Conservation (phyloP, 2,329 filamentous ascomycete species). For the Paracamarosporium sp. region DNA sequence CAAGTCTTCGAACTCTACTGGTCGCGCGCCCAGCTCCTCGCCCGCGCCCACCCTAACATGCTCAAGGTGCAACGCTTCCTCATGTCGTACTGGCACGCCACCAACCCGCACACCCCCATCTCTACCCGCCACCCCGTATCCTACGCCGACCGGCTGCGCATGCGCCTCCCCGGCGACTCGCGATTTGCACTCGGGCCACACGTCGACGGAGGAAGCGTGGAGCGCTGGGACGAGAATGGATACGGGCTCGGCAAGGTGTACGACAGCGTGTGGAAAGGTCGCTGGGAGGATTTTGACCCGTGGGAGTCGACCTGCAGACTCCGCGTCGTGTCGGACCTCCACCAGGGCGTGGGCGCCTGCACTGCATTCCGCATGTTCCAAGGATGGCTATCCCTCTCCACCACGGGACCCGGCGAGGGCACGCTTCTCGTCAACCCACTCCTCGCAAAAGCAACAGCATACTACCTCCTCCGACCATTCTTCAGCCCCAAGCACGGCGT, state of each 20-base stretch:
- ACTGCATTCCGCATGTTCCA: constrained; percentile 89
- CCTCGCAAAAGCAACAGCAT: constrained; percentile 76
- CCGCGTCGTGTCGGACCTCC: constrained; percentile 73
- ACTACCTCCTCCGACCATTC: constrained; percentile 83
- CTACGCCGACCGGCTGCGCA: constrained; percentile 58
- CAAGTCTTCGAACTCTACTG: constrained; percentile 61
- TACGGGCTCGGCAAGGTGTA: constrained; percentile 72
- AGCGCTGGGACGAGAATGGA: constrained; percentile 64
- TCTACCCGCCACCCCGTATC: constrained; percentile 55
- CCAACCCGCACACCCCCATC: constrained; percentile 50
- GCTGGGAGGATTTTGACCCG: constrained; percentile 82
- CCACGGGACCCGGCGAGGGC: constrained; percentile 75
- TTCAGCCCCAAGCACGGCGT: constrained; percentile 64
- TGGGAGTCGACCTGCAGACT: constrained; percentile 79
- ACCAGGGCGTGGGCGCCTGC: constrained; percentile 82
- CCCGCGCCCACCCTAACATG: constrained; percentile 55
- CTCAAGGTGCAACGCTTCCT: constrained; percentile 56
- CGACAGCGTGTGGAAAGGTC: constrained; percentile 72
- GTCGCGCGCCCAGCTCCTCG: constrained; percentile 55
- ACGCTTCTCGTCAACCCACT: constrained; percentile 84
- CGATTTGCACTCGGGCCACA: constrained; percentile 64
- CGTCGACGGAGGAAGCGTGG: constrained; percentile 58
- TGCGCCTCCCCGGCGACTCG: constrained; percentile 63
- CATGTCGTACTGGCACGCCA: constrained; percentile 57
- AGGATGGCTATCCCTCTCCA: constrained; percentile 84